Base-by-base conservation (phyloP, 495 filamentous ascomycete genomes). In the Baudoinia panamericana region DNA sequence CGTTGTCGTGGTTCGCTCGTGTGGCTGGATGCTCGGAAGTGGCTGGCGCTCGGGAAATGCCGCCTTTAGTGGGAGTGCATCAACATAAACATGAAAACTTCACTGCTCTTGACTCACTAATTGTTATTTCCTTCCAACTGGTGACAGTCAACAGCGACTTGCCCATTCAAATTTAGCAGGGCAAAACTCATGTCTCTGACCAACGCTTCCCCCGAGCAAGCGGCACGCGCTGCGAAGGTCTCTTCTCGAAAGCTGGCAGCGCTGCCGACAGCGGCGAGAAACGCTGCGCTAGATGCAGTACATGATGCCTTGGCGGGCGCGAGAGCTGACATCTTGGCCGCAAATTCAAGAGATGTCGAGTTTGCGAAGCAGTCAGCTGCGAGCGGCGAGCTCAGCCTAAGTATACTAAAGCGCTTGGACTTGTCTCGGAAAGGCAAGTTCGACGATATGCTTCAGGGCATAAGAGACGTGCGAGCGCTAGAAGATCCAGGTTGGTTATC, bases 371-470 rank as follows among this genome's bases (percentile, higher is more conserved):
- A 72, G 46, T 81, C 82, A 30, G 83, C 78, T 9, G 72, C 72
- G 17, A 69, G 71, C 46, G 88, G 88, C 28, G 63, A 75, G 38
- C 60, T 96, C 17, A 92, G 76, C 52, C 71, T 80, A 50, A 92
- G 84, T 57, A 68, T 99, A 13, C 69, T 96, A n/a, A 90, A 93
- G 52, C 68, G 90, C 48, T 67, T 99, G 37, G 88, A 96, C 51
- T 64, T 97, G 9, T 73, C 76, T 7, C 79, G 80, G 55, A 71
- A 73, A 38, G 85, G 87, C 27, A 96, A 97, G 65, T 97, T 77
- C 71, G 84, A 94, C 51, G 90, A 95, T 51, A 99, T 96, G 90
- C 70, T 99, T 33, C 77, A 92, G 60, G 92, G 90, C 20, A 92
- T 99, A 46, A 57, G 94, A 36, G 82, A 88, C 61, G 92, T 99